Conservation (phyloP, 306 rosid species). For the Gillenia trifoliata region DNA sequence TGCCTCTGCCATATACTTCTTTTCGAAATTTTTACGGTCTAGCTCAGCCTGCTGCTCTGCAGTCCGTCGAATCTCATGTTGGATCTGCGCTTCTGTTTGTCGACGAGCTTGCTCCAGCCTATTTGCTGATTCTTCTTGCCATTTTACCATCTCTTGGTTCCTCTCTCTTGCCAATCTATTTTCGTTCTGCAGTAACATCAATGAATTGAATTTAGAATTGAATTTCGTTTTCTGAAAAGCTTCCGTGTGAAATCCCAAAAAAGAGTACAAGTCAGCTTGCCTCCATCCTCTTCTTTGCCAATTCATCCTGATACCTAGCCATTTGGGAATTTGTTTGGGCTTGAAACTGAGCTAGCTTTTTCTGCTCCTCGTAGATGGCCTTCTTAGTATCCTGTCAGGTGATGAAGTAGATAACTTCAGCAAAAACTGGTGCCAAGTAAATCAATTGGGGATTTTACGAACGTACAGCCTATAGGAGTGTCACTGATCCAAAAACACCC, state of each 20-base stretch:
- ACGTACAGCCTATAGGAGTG: background rate
- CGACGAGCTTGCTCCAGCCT: conserved; percentile 91
- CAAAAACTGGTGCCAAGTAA: background rate
- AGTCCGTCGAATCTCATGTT: conserved; percentile 81
- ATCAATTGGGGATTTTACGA: background rate
- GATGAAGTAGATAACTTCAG: conserved; percentile 12
- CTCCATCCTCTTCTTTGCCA: conserved; percentile 95
- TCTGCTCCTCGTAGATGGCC: conserved; percentile 88
- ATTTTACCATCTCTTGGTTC: conserved; percentile 87
- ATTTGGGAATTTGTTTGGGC: conserved; percentile 88
- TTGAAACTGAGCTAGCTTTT: conserved; percentile 87
- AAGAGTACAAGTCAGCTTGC: conserved; percentile 30
- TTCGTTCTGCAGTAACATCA: conserved; percentile 54
- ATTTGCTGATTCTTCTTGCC: conserved; percentile 94
- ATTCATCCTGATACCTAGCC: conserved; percentile 88
- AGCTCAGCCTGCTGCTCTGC: conserved; percentile 94
- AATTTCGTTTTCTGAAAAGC: background rate
- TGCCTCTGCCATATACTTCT: conserved; percentile 90
- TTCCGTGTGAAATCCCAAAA: conserved; percentile 1
- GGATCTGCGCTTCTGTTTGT: conserved; percentile 92
- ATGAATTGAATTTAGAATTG: background rate
- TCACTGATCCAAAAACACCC: background rate
- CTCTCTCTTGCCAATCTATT: conserved; percentile 79
- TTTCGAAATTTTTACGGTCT: conserved; percentile 86
- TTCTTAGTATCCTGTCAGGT: conserved; percentile 78